Percentiles rank a stretch among this genome's conserved stretches.
Evolutionary conservation across 768 basidiomycete species (phyloP).

Genomic region (Termitomyces sp.): DNA sequence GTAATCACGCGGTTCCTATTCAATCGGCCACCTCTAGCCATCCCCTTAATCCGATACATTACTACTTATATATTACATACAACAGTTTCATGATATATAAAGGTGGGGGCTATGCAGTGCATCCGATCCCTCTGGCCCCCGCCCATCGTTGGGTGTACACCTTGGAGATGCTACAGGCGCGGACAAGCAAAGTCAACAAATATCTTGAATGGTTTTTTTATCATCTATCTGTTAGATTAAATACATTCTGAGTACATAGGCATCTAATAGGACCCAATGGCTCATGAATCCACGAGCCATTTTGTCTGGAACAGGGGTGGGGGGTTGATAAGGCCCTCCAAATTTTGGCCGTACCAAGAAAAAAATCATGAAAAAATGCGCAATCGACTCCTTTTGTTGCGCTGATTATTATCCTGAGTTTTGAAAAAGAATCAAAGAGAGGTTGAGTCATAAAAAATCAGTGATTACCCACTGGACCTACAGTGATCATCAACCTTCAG

Average conservation of each 20-base stretch:
- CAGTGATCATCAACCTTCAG: not conserved
- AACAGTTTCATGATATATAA: too few species aligned
- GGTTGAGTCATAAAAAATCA: not conserved
- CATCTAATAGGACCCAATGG: not conserved
- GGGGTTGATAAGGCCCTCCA: constrained; percentile 7
- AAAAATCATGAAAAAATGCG: constrained; percentile 21
- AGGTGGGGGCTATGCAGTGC: too few species aligned
- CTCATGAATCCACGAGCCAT: constrained; percentile 13
- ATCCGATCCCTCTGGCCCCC: too few species aligned
- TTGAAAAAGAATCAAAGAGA: not conserved
- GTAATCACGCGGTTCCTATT: too few species aligned
- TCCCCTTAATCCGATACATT: too few species aligned
- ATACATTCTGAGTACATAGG: not conserved
- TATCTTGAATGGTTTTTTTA: not conserved
- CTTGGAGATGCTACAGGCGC: constrained; percentile 15
- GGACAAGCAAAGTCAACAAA: constrained; percentile 19
- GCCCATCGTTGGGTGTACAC: too few species aligned
- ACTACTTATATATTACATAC: too few species aligned
- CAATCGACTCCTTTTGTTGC: constrained; percentile 19
- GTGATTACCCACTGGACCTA: not conserved
- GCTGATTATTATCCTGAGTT: constrained; percentile 8
- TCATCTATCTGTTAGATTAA: not conserved
- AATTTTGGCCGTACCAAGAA: constrained; percentile 17
- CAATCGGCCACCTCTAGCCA: too few species aligned
- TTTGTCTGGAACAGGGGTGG: constrained; percentile 4